Evolutionary conservation across 2,329 filamentous ascomycete species (phyloP).

Genomic region (Calonectria fujianensis): DNA sequence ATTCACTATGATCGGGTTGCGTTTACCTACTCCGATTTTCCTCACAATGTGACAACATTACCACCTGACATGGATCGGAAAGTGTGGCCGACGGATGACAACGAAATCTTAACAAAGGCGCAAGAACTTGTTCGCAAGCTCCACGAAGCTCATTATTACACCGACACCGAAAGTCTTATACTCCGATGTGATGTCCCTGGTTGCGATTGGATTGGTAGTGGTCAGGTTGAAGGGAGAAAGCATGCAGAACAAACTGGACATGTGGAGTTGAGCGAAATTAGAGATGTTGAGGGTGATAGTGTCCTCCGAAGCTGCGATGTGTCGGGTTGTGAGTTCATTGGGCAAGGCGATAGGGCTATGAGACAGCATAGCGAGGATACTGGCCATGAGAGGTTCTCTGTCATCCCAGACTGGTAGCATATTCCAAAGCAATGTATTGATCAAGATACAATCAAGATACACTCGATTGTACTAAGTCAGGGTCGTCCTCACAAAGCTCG

Average conservation of each 20-base stretch:
- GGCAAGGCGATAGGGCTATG: constrained; percentile 78
- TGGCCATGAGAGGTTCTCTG: constrained; percentile 70
- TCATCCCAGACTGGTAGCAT: constrained; percentile 60
- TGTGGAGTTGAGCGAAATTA: constrained; percentile 76
- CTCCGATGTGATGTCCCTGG: constrained; percentile 82
- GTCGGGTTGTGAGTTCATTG: constrained; percentile 76
- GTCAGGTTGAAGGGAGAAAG: constrained; percentile 76
- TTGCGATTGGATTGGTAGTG: constrained; percentile 81
- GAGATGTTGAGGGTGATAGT: constrained; percentile 87
- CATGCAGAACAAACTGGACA: constrained; percentile 79
- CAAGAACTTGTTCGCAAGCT: constrained; percentile 79
- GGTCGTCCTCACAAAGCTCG: neutral
- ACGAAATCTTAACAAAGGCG: constrained; percentile 83
- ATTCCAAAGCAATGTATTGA: neutral
- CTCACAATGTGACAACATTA: constrained; percentile 72
- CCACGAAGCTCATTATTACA: constrained; percentile 85
- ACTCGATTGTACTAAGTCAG: neutral
- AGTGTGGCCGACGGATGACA: constrained; percentile 71
- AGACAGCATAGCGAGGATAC: constrained; percentile 76
- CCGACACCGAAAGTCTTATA: constrained; percentile 87
- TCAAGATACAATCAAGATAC: too few species aligned
- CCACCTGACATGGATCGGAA: constrained; percentile 84
- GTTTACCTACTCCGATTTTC: constrained; percentile 78
- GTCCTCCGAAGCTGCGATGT: constrained; percentile 86
- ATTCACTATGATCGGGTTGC: constrained; percentile 96